A percentile compares a stretch with the other conserved stretches of the same genome.
These are phyloP conservation scores for Telfairia occidentalis DNA, from an alignment of 331 rosid species.

Conservation along the genomic window DNA sequence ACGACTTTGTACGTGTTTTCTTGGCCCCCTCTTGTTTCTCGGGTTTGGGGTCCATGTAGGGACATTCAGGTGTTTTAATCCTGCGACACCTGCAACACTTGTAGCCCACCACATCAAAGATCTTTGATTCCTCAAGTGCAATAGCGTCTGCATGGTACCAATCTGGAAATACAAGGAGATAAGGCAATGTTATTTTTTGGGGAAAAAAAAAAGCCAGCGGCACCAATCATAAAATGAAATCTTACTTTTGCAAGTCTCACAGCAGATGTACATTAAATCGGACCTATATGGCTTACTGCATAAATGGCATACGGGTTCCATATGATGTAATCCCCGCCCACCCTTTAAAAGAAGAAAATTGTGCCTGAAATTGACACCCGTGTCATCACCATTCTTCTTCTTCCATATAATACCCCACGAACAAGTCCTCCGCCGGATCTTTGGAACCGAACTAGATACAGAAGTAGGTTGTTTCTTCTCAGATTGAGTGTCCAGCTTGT, in stretches of 20 bases:
- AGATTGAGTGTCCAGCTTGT: constrained; percentile 24
- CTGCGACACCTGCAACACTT: constrained; percentile 95
- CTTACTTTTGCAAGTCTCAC: constrained; percentile 78
- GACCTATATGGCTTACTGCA: constrained; percentile 59
- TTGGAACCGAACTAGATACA: constrained; percentile 29
- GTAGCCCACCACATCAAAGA: constrained; percentile 54
- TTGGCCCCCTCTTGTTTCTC: constrained; percentile 29
- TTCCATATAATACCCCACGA: constrained; percentile 94
- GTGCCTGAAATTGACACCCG: constrained; percentile 40
- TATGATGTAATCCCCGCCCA: constrained; percentile 23
- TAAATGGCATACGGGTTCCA: constrained; percentile 54
- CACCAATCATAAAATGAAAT: constrained; percentile 12
- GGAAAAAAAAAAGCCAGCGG: background rate
- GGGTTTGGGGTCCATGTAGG: constrained; percentile 42
- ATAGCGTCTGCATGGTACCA: constrained; percentile 98
- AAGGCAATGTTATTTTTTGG: background rate
- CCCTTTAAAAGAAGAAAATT: constrained; percentile 63
- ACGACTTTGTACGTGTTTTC: constrained; percentile 24
- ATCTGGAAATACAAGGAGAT: constrained; percentile 36
- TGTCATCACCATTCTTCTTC: constrained; percentile 39
- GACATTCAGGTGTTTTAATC: constrained; percentile 80
- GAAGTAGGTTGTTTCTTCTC: constrained; percentile 32
- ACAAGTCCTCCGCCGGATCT: constrained; percentile 31
- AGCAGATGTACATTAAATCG: constrained; percentile 69
- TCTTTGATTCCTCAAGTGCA: constrained; percentile 69